phyloP scores from a whole-genome alignment of 2,329 filamentous ascomycete species.

The Penicillium digitatum region DNA sequence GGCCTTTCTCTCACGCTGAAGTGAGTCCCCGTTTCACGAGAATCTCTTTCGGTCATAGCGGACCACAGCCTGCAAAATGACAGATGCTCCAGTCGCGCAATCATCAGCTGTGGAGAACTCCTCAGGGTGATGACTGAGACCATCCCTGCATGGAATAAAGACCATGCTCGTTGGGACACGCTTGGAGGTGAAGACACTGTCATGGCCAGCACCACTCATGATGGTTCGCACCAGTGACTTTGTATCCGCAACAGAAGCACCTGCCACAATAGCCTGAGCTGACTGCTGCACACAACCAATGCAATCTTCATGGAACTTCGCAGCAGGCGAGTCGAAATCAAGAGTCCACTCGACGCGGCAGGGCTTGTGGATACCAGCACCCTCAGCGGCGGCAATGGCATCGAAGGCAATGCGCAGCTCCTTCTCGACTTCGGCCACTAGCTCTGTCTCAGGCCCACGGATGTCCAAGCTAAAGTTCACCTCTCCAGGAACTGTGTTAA shows the following conservation, averaged over 20 bases:
- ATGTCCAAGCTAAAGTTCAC: slow-evolving; percentile 68
- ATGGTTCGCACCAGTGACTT: slow-evolving; percentile 50
- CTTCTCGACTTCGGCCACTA: slow-evolving; percentile 56
- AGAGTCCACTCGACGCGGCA: slow-evolving; percentile 57
- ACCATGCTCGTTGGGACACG: slow-evolving; percentile 63
- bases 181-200: slow-evolving; percentile 59
- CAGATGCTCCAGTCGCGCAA: slow-evolving; percentile 53
- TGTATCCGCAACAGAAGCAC: slow-evolving; percentile 37
- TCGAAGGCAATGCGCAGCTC: slow-evolving; percentile 57
- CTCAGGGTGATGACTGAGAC: slow-evolving; percentile 60
- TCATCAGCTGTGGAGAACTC: slow-evolving; percentile 60
- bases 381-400: slow-evolving; percentile 55
- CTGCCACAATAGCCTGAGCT: slow-evolving; percentile 55
- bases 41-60: slow-evolving; percentile 44
- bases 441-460: slow-evolving; percentile 55
- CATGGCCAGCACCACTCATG: slow-evolving; percentile 63
- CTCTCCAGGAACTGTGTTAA: slow-evolving; percentile 67
- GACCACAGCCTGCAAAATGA: slow-evolving; percentile 36
- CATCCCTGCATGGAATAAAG: slow-evolving; percentile 61
- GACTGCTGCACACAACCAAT: slow-evolving; percentile 61
- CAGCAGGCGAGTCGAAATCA: slow-evolving; percentile 59
- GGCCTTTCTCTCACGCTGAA: neutral
- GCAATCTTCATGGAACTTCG: slow-evolving; percentile 64
- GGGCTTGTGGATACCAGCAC: slow-evolving; percentile 50
- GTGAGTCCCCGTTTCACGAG: neutral